Evolutionary conservation across 73 alveolate species (phyloP).

Genomic region (Paramecium biaurelia): DNA sequence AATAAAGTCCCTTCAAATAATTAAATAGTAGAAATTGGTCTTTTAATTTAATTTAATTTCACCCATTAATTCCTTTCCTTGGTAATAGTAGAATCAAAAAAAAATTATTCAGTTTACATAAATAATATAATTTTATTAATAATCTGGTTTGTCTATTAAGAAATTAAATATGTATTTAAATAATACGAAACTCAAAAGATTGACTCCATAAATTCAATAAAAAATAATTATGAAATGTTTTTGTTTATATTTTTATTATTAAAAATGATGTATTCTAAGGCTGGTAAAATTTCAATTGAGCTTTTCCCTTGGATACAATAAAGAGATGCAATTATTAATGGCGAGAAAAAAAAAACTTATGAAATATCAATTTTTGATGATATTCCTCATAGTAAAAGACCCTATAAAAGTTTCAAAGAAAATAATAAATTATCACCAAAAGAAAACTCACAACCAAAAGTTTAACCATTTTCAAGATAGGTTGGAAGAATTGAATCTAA

Average conservation of each 20-base stretch:
- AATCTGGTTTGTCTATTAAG: background rate
- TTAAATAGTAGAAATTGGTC: background rate
- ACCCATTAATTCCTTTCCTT: background rate
- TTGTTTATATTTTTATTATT: background rate
- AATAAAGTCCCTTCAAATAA: slow-evolving; percentile 36
- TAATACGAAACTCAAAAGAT: background rate
- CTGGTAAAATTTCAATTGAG: background rate
- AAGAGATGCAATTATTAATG: background rate
- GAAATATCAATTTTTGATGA: slow-evolving; percentile 15
- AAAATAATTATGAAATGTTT: background rate
- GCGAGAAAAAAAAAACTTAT: background rate
- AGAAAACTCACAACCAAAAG: background rate
- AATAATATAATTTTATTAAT: background rate
- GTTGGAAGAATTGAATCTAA: background rate
- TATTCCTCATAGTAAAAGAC: slow-evolving; percentile 3
- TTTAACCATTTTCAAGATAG: slow-evolving; percentile 7
- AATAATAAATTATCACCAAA: background rate
- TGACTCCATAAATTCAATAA: background rate
- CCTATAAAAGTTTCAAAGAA: background rate
- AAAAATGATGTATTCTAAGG: background rate
- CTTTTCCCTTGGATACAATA: slow-evolving; percentile 25
- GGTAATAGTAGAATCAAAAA: background rate
- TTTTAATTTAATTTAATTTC: background rate
- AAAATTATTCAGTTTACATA: background rate
- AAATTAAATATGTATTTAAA: background rate